phyloP scores from a whole-genome alignment of 352 stramenopile species.

The Pythium plurisporium region DNA sequence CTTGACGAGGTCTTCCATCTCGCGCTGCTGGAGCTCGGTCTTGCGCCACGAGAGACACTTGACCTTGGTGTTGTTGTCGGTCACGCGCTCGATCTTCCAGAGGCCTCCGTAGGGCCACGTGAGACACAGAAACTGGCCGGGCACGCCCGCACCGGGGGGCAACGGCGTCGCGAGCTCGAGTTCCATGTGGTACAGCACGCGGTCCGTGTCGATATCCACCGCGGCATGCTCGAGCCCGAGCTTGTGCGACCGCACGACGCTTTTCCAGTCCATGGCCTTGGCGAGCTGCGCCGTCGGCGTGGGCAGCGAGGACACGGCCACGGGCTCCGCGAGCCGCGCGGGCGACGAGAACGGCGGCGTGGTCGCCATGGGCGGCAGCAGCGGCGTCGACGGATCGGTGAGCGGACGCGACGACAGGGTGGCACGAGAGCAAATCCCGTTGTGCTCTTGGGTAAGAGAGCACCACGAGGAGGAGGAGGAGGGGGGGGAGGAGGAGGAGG shows the following conservation, averaged over 20 bases:
- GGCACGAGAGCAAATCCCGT: not conserved
- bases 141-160: constrained; percentile 22
- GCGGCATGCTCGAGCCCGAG: constrained; percentile 46
- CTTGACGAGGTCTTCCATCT: constrained; percentile 16
- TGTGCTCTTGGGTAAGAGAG: too few species aligned
- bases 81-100: constrained; percentile 46
- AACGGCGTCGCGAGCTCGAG: constrained; percentile 38
- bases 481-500: too few species aligned
- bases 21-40: constrained; percentile 34
- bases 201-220: constrained; percentile 48
- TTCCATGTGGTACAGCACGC: constrained; percentile 48
- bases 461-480: too few species aligned
- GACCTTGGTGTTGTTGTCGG: constrained; percentile 30
- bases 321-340: constrained; percentile 1
- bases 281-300: constrained; percentile 3
- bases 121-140: constrained; percentile 40
- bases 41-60: constrained; percentile 48
- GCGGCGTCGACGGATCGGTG: not conserved
- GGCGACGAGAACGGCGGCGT: not conserved
- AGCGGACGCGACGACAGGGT: not conserved
- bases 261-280: constrained; percentile 43
- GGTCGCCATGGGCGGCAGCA: constrained; percentile 4
- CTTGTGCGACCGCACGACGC: constrained; percentile 38
- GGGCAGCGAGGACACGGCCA: not conserved
- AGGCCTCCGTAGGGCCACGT: constrained; percentile 50